A percentile compares a stretch with the other conserved stretches of the same genome.
Conservation (phyloP, 1,139 yeast species). For the Citeromyces hawaiiensis region DNA sequence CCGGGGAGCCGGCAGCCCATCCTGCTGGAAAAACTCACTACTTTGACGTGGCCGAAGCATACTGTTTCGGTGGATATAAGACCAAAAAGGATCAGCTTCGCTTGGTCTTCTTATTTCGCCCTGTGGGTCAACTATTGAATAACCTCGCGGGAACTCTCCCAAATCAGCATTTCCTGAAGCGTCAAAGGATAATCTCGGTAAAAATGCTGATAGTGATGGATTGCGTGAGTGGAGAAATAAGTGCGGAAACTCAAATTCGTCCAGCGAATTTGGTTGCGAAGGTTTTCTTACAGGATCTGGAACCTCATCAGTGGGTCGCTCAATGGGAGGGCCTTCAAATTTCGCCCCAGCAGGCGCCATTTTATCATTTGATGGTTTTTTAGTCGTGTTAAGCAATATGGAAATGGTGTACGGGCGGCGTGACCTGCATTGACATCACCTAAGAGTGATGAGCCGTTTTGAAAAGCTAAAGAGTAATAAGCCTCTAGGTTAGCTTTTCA, state of each 20-base stretch:
- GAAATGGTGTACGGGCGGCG: not conserved
- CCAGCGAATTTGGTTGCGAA: not conserved
- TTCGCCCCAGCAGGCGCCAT: not conserved
- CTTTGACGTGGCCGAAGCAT: not conserved
- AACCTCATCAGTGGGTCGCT: not conserved
- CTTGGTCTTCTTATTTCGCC: not conserved
- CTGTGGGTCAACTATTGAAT: not conserved
- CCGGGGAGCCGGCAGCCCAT: not conserved
- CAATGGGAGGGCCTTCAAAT: not conserved
- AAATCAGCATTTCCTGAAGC: constrained; percentile 3
- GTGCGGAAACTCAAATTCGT: not conserved
- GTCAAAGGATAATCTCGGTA: constrained; percentile 14
- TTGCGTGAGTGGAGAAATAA: not conserved
- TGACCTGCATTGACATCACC: too few relatives aligned
- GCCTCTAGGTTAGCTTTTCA: too few relatives aligned
- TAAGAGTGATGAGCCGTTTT: too few relatives aligned
- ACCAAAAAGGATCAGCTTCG: not conserved
- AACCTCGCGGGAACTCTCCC: constrained; percentile 1
- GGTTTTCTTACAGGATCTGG: not conserved
- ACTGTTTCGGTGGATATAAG: not conserved
- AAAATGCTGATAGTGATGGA: constrained; percentile 4
- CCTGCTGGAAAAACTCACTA: not conserved
- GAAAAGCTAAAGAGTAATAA: too few relatives aligned
- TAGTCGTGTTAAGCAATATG: not conserved
- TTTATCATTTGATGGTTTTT: not conserved